These are phyloP conservation scores for Amphichorda felina DNA, from an alignment of 2,329 filamentous ascomycete species.

Conservation along the genomic window DNA sequence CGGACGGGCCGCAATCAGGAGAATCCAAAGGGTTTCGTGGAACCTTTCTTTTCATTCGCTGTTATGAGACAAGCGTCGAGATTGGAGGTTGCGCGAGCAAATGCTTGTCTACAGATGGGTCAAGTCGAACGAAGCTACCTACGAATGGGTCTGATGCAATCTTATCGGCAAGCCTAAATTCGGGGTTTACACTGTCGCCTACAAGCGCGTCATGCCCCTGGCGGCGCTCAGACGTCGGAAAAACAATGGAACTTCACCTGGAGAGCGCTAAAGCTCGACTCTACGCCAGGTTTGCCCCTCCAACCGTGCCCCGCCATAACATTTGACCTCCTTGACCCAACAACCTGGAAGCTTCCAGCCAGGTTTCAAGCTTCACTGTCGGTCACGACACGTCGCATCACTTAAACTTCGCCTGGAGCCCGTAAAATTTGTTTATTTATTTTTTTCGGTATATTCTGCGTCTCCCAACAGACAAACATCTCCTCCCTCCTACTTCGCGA, in stretches of 20 bases:
- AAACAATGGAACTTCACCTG: slow-evolving; percentile 1
- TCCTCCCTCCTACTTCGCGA: no score
- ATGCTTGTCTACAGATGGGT: no score
- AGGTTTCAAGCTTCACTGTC: not conserved
- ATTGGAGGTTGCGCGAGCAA: no score
- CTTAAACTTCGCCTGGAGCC: not conserved
- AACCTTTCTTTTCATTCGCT: no score
- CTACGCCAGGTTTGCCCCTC: slow-evolving; percentile 4
- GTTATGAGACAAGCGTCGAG: no score
- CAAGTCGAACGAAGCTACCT: no score
- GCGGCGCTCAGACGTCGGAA: not conserved
- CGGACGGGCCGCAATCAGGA: no score
- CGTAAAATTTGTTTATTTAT: not conserved
- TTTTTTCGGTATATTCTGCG: not conserved
- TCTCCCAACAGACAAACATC: not conserved
- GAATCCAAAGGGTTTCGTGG: no score
- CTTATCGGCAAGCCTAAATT: no score
- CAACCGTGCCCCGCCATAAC: slow-evolving; percentile 3
- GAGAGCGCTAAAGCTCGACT: no score
- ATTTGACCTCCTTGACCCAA: not conserved
- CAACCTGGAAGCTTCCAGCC: not conserved
- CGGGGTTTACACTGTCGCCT: no score
- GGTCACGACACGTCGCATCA: not conserved
- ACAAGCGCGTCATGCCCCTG: not conserved
- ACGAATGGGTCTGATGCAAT: no score